These are phyloP conservation scores for Sphagnum magellanicum DNA, from an alignment of 228 moss, liverwort and hornwort species.

Conservation along the genomic window DNA sequence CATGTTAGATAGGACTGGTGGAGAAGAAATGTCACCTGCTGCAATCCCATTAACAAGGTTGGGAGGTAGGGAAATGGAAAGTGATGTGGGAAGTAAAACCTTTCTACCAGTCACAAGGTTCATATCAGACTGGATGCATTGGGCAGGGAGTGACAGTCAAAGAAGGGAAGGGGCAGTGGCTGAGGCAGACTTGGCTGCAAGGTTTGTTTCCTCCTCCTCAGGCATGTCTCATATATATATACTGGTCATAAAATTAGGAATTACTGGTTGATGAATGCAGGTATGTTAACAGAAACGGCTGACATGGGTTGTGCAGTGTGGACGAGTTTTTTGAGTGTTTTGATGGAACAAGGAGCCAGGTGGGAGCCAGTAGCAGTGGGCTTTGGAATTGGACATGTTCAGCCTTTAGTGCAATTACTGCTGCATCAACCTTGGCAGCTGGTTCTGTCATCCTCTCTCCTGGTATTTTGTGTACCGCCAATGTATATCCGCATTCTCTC, in stretches of 20 bases:
- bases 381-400: slow-evolving; percentile 55
- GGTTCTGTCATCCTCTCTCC: slow-evolving; percentile 71
- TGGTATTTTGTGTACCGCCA: slow-evolving; percentile 25
- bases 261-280: too few relatives aligned
- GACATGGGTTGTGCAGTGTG: slow-evolving; percentile 48
- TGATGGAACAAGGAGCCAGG: slow-evolving; percentile 58
- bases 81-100: slow-evolving; percentile 39
- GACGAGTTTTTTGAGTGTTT: slow-evolving; percentile 99
- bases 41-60: slow-evolving; percentile 40
- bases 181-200: slow-evolving; percentile 91
- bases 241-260: too few relatives aligned
- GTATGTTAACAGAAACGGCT: background rate
- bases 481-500: too few relatives aligned
- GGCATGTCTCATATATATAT: too few relatives aligned
- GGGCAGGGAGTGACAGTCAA: slow-evolving; percentile 72
- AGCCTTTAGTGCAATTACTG: slow-evolving; percentile 46
- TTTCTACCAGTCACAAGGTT: slow-evolving; percentile 87
- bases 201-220: slow-evolving; percentile 23
- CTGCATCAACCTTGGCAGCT: slow-evolving; percentile 52
- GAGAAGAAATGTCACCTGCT: slow-evolving; percentile 37
- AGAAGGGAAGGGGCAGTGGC: slow-evolving; percentile 60
- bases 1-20: slow-evolving; percentile 50
- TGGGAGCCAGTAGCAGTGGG: slow-evolving; percentile 25
- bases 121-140: slow-evolving; percentile 97
- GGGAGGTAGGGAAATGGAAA: slow-evolving; percentile 41